Percentiles rank a stretch among this genome's conserved stretches.
phyloP scores from a whole-genome alignment of 208 protist genomes.

The Leishmania mexicana region DNA sequence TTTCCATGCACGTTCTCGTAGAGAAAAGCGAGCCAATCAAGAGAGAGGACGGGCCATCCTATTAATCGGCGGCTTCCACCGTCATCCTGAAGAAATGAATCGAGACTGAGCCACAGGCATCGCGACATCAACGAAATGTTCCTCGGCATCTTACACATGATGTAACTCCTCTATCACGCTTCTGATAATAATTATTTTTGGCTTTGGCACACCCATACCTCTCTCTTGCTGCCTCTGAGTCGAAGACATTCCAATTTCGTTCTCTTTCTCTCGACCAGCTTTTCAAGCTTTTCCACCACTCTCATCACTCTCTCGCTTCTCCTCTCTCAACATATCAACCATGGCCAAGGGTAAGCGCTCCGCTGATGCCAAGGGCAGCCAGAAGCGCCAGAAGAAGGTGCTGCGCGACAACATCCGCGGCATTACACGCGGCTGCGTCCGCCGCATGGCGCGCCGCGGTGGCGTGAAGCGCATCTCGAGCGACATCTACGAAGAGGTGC shows the following conservation, averaged over 20 bases:
- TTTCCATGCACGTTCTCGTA: neutral
- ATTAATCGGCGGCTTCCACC: neutral
- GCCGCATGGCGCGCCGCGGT: constrained; percentile 91
- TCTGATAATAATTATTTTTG: neutral
- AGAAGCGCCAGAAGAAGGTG: constrained; percentile 88
- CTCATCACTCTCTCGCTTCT: neutral
- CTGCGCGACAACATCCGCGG: constrained; percentile 87
- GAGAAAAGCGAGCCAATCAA: neutral
- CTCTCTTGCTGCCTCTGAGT: neutral
- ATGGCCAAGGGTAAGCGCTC: constrained; percentile 86
- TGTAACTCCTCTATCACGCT: constrained; percentile 4
- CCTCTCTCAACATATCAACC: constrained; percentile 4
- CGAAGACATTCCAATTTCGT: neutral
- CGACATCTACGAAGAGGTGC: constrained; percentile 73
- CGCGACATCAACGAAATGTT: neutral
- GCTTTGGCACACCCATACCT: neutral
- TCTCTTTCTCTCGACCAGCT: neutral
- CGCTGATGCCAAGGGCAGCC: constrained; percentile 66
- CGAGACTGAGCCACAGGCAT: neutral
- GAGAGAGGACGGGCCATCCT: neutral
- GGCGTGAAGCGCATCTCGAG: constrained; percentile 92
- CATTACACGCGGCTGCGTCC: constrained; percentile 87
- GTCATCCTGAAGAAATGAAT: neutral
- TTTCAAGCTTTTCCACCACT: neutral
- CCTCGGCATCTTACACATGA: neutral